Conservation (phyloP, 805 yeast species). For the Candida nitratophila region DNA sequence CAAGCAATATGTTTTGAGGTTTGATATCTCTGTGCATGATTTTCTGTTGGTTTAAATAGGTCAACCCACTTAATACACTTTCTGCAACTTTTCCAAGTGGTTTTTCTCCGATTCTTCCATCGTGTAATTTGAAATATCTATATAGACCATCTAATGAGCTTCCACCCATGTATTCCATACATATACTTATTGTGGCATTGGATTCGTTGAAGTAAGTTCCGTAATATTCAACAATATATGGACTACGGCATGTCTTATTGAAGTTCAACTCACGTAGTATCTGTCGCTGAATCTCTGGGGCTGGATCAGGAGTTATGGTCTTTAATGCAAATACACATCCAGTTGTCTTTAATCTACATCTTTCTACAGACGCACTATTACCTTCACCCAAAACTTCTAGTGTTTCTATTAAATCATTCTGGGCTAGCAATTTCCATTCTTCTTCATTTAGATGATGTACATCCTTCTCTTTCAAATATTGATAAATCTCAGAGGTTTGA, state of each 20-base stretch:
- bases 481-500: constrained; percentile 1
- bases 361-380: constrained; percentile 83
- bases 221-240: constrained; percentile 83
- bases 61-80: constrained; percentile 74
- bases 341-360: constrained; percentile 59
- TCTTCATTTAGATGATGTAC: constrained; percentile 58
- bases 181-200: constrained; percentile 77
- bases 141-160: constrained; percentile 87
- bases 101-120: constrained; percentile 87
- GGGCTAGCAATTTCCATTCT: constrained; percentile 65
- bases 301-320: constrained; percentile 65
- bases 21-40: constrained; percentile 95
- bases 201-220: constrained; percentile 82
- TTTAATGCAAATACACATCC: constrained; percentile 75
- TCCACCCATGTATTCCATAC: constrained; percentile 98
- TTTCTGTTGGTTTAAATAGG: constrained; percentile 79
- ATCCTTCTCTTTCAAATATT: constrained; percentile 17
- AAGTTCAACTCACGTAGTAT: constrained; percentile 86
- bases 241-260: constrained; percentile 74
- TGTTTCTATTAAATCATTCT: constrained; percentile 55
- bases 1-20: constrained; percentile 86
- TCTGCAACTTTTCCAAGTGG: constrained; percentile 89
- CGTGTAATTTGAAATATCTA: constrained; percentile 60
- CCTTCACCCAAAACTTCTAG: constrained; percentile 85
- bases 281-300: constrained; percentile 84